Base-by-base conservation (phyloP, 306 rosid genomes). In the Ceratonia siliqua region DNA sequence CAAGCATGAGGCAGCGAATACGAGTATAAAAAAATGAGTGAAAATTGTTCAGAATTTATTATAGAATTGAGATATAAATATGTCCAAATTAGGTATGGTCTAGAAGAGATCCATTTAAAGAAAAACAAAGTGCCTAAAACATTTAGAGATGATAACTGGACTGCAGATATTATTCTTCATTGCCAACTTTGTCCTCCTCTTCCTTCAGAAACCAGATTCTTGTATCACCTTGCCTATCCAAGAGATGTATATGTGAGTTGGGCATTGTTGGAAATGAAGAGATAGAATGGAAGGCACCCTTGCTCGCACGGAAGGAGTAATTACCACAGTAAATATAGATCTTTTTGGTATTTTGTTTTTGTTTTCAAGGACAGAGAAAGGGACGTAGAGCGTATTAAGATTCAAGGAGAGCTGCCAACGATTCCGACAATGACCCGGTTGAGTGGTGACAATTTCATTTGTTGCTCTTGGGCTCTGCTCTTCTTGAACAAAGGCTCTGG, bases 41-140 rank as follows among this genome's bases (percentile, higher is more conserved):
- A 78, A 58, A 81, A 78, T 84, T 82, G 84, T 55, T 81, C 84
- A 69, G 84, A 82, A 79, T 85, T 87, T 89, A 87, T 85, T 89
- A 84, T 86, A 77, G 83, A 70, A 79, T 78, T 70, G 78, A 59
- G 59, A 79, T 82, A 73, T 70, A 83, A 56, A 82, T 85, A 69
- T 90, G 90, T 90, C 86, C 88, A 86, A 73, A 87, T 85, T 71
- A 82, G 80, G 86, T 83, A 81, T 87, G 75, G 84, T 85, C 88
- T 75, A 63, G 20, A 81, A 75, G 81, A 79, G 88, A 81, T 11
- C 68, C 78, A 78, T 70, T 45, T 17, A 38, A 69, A 72, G 30
- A 43, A 59, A 65, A 39, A 69, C 6, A 80, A 54, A 72, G 81
- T 81, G 87, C 85, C 84, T 74, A 17, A 62, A 61, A 76, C 28